phyloP scores from a whole-genome alignment of 2,329 filamentous ascomycete species.

The Cordyceps javanica region DNA sequence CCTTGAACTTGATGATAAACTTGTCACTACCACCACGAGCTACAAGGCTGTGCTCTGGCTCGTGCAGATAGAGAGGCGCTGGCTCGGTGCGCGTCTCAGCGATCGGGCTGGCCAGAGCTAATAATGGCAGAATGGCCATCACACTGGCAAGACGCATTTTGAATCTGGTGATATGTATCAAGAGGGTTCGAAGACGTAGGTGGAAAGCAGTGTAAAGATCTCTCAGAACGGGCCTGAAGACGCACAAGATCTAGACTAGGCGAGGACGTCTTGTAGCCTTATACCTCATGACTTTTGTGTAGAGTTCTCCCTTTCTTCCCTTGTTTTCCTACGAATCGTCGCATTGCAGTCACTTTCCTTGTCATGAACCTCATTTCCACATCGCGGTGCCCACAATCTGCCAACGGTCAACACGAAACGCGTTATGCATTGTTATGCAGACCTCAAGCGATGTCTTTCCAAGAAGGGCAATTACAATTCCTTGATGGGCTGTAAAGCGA shows the following conservation, averaged over 20 bases:
- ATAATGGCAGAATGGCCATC: background rate
- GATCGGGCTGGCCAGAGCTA: constrained; percentile 4
- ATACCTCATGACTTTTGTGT: too few relatives aligned
- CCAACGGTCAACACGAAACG: background rate
- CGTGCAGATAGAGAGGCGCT: constrained; percentile 4
- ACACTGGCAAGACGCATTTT: constrained; percentile 3
- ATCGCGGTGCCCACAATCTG: background rate
- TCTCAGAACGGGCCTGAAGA: too few relatives aligned
- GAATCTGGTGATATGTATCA: background rate
- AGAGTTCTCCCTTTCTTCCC: too few relatives aligned
- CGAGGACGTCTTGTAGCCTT: too few relatives aligned
- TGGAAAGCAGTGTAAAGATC: background rate
- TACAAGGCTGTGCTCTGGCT: background rate
- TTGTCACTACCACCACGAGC: background rate
- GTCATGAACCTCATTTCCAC: background rate
- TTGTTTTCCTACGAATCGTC: too few relatives aligned
- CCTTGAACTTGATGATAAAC: constrained; percentile 13
- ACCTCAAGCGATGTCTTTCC: background rate
- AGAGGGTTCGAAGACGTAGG: too few relatives aligned
- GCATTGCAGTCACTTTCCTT: too few relatives aligned
- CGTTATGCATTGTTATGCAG: background rate
- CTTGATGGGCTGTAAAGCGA: too few relatives aligned
- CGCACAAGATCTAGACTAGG: too few relatives aligned
- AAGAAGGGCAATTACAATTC: background rate
- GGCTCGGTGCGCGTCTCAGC: background rate